Evolutionary conservation across 2,329 filamentous ascomycete genomes (phyloP), one percentile per base, ranked within the genome.

Genomic region (Malbranchea zuffiana): DNA sequence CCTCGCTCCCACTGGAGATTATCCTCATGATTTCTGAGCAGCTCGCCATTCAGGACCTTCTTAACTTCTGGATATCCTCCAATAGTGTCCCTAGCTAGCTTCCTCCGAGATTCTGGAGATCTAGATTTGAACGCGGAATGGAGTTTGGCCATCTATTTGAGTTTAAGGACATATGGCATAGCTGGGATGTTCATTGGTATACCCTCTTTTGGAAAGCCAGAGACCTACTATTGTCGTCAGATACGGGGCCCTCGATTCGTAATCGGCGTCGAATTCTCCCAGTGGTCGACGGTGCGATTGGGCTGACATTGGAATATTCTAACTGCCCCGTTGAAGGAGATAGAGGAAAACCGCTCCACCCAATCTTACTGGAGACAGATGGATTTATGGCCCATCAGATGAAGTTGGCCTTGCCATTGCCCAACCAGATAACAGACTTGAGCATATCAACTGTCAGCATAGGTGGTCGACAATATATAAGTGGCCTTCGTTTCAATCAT

Each of bases 221-320:
- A 30, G 23, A 37, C n/a, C 7, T 37, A 7, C 8, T 21, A 12
- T 28, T 12, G 26, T 29, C 21, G 7, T 17, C 34, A 5, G 15
- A 19, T 13, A n/a, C 24, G 18, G 23, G 3, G 6, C 34, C 34
- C 11, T 6, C 13, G 15, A 12, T 37, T 27, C 21, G 34, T 12
- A 37, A 37, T 30, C 34, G 34, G 13, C 34, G 34, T 37, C 34
- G 34, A n/a, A 29, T 37, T 37, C 34, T 37, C 12, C 23, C 34
- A 10, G 24, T 37, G 12, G 34, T 17, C 16, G 13, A 30, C 21
- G 12, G n/a, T 6, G n/a, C 20, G 11, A 16, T 30, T 18, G 15
- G 16, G 11, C 13, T 29, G 15, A 6, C 23, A 18, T 37, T 29
- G 6, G 23, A 12, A n/a, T 17, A 23, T n/a, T 17, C 23, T 17